Evolutionary conservation across 2,329 filamentous ascomycete genomes (phyloP).

Genomic region (Cercospora beticola): DNA sequence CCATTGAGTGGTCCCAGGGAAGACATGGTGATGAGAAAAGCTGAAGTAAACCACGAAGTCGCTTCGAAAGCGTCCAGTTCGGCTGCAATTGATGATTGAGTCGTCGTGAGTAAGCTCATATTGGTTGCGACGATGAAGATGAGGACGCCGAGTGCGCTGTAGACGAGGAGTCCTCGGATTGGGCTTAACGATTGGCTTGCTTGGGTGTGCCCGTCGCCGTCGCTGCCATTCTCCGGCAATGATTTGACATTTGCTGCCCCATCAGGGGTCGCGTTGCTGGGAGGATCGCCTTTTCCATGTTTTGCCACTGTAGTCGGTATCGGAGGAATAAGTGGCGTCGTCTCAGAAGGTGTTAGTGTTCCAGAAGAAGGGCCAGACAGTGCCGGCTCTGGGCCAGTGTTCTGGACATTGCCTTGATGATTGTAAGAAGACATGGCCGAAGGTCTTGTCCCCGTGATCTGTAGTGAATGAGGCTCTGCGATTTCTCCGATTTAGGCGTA

Average conservation of each 20-base stretch:
- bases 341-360: neutral
- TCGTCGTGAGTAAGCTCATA: constrained; percentile 78
- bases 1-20: constrained; percentile 68
- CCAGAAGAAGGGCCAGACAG: neutral
- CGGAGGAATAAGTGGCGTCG: constrained; percentile 2
- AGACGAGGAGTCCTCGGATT: constrained; percentile 23
- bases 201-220: constrained; percentile 20
- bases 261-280: neutral
- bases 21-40: constrained; percentile 66
- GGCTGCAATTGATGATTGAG: constrained; percentile 71
- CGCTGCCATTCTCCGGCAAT: neutral
- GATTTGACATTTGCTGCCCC: neutral
- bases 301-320: neutral
- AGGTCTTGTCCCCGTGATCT: neutral
- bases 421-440: neutral
- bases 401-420: neutral
- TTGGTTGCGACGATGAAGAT: constrained; percentile 57
- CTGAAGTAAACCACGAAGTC: constrained; percentile 77
- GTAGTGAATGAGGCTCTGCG: neutral
- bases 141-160: constrained; percentile 32
- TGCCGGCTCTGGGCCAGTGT: neutral
- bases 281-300: neutral
- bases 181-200: constrained; percentile 30
- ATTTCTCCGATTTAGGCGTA: neutral
- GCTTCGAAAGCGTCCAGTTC: constrained; percentile 72